Percentiles rank a stretch among this genome's conserved stretches.
These are phyloP conservation scores for Albizia julibrissin DNA, from an alignment of 306 rosid species.

Conservation along the genomic window DNA sequence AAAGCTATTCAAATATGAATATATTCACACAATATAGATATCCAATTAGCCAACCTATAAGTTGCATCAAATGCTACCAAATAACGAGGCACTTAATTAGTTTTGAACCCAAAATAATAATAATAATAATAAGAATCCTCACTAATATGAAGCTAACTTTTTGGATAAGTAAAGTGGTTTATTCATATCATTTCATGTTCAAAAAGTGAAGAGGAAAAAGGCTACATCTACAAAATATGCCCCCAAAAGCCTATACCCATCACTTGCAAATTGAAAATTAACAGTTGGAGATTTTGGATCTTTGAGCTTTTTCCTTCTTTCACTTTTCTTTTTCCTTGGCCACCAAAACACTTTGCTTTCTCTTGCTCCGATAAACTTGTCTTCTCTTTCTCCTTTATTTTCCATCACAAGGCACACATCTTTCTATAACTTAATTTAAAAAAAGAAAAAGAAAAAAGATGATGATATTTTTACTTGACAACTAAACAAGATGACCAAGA, in stretches of 20 bases:
- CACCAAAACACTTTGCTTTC: constrained; percentile 34
- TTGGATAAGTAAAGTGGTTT: constrained; percentile 31
- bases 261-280: constrained; percentile 34
- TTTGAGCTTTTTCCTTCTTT: constrained; percentile 48
- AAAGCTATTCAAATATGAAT: too few relatives aligned
- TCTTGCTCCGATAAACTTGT: constrained; percentile 50
- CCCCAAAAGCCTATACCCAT: constrained; percentile 43
- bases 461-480: not conserved
- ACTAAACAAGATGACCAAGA: not conserved
- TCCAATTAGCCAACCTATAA: not conserved
- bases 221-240: not conserved
- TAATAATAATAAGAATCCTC: not conserved
- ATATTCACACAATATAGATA: too few relatives aligned
- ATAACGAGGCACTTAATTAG: not conserved
- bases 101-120: not conserved
- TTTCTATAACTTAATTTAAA: constrained; percentile 37
- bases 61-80: not conserved
- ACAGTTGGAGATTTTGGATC: constrained; percentile 36
- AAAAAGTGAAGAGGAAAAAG: constrained; percentile 11
- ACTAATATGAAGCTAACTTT: not conserved
- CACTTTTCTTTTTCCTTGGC: constrained; percentile 39
- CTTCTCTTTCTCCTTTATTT: constrained; percentile 32
- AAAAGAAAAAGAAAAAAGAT: constrained; percentile 15
- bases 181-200: constrained; percentile 17
- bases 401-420: constrained; percentile 30